Base-by-base conservation (phyloP, 2,329 filamentous ascomycete species). In the Colletotrichum zoysiae region DNA sequence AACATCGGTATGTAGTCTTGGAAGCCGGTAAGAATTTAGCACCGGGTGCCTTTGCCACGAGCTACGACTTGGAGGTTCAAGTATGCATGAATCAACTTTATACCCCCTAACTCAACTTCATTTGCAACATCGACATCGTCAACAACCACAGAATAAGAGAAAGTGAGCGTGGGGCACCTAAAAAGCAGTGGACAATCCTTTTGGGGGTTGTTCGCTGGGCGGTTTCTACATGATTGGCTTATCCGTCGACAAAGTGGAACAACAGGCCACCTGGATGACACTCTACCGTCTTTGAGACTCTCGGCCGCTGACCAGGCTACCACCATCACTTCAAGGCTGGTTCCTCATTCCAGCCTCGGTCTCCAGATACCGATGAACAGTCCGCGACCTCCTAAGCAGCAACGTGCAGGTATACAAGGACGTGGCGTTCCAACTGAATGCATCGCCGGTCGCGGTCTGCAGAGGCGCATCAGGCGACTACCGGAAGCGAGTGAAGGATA, bases 1-100 rank as follows among this genome's bases (percentile, higher is more conserved):
- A 33, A 51, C 14, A n/a, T 12, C 30, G 20, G n/a, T n/a, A n/a
- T n/a, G n/a, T 4, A 14, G n/a, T 30, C 12, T 18, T 62, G 33
- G 44, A 23, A 42, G n/a, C 20, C 46, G 38, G 35, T 7, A 30
- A 33, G 35, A 12, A 14, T 30, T 57, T 58, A 58, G n/a, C 42
- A 30, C 26, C 33, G 6, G 40, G 5, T 65, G 26, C 18, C 48
- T 48, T 30, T n/a, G 57, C 57, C 18, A 62, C 65, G 56, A 56
- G 26, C 16, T 40, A 56, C 38, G 33, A 4, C 26, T 30, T 23
- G 60, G 18, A 51, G 14, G 9, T 18, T 42, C 14, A n/a, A 58
- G 35, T 12, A n/a, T 30, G 44, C 20, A n/a, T 30, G 44, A 48
- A 38, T 35, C 16, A 33, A 62, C 33, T 3, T 30, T 5, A 23